Conservation (phyloP, 75 land plant species). For the Sequoia sempervirens region DNA sequence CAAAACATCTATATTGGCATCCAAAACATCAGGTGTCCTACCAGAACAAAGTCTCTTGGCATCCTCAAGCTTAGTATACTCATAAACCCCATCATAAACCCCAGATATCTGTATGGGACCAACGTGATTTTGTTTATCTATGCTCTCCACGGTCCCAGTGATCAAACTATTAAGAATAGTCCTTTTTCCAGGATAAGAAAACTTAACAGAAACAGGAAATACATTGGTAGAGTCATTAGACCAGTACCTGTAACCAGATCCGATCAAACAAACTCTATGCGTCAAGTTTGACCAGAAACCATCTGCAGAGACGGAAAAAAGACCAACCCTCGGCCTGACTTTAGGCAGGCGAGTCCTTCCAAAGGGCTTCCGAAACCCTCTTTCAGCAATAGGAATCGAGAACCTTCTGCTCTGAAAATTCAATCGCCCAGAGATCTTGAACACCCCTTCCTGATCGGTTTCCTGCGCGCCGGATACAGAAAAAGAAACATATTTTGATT, state of each 20-base stretch:
- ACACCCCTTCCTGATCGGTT: background rate
- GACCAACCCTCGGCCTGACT: background rate
- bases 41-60: constrained; percentile 15
- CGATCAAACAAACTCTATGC: background rate
- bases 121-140: constrained; percentile 10
- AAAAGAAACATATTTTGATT: background rate
- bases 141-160: constrained; percentile 8
- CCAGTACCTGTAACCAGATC: background rate
- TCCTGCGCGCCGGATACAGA: background rate
- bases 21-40: background rate
- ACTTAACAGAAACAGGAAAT: background rate
- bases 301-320: background rate
- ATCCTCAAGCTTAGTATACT: constrained; percentile 20
- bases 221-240: background rate
- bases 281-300: background rate
- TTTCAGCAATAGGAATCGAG: background rate
- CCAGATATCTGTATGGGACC: constrained; percentile 22
- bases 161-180: background rate
- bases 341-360: background rate
- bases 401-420: background rate
- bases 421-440: background rate
- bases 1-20: constrained; percentile 8
- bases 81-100: constrained; percentile 12
- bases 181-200: background rate
- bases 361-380: background rate